A percentile compares a stretch with the other conserved stretches of the same genome.
Conservation (phyloP, 352 stramenopile species). For the Pythium aquatile region DNA sequence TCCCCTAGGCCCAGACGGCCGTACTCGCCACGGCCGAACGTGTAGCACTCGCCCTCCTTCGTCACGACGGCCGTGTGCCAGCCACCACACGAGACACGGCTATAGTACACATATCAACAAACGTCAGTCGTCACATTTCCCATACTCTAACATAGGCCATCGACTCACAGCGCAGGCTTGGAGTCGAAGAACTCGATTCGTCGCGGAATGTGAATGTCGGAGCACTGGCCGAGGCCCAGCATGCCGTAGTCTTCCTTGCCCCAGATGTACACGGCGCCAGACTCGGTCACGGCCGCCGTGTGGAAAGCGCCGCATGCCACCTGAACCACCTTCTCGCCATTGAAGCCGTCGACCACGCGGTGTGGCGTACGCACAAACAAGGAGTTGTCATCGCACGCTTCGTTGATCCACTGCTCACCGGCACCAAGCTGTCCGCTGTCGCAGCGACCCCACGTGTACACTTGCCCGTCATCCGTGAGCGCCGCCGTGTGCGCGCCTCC, state of each 20-base stretch:
- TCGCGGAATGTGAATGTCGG: conserved; percentile 60
- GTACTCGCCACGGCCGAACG: conserved; percentile 78
- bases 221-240: conserved; percentile 76
- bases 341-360: conserved; percentile 55
- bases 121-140: not conserved
- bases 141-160: not conserved
- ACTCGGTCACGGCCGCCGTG: conserved; percentile 70
- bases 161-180: conserved; percentile 60
- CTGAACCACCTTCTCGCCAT: conserved; percentile 71
- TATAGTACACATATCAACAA: conserved; percentile 21
- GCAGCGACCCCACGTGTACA: conserved; percentile 79
- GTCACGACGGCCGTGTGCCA: conserved; percentile 83
- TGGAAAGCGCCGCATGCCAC: conserved; percentile 83
- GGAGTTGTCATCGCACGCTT: conserved; percentile 57
- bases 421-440: conserved; percentile 78
- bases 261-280: conserved; percentile 75
- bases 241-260: conserved; percentile 88
- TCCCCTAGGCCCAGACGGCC: conserved; percentile 85
- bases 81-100: conserved; percentile 74
- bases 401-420: conserved; percentile 58
- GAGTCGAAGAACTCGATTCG: conserved; percentile 66
- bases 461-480: conserved; percentile 62
- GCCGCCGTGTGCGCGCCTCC: conserved; percentile 74
- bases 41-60: conserved; percentile 71
- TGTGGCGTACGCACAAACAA: conserved; percentile 57